Conservation (phyloP, 1,139 yeast genomes). For the Kodamaea sp. region DNA sequence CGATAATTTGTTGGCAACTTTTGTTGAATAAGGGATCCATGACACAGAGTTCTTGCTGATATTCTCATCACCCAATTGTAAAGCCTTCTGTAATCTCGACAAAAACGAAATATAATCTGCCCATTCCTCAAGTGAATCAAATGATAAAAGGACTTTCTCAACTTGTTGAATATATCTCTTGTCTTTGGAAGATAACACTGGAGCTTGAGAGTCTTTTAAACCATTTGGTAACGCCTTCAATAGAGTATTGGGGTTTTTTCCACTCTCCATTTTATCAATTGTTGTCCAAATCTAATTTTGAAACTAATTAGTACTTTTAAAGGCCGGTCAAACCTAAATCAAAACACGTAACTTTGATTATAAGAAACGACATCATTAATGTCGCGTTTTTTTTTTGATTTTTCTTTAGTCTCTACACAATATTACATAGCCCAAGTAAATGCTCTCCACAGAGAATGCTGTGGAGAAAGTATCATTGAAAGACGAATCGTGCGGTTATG, state of each 20-base stretch:
- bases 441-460: too few species aligned
- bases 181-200: conserved; percentile 49
- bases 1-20: conserved; percentile 49
- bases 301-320: too few species aligned
- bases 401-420: too few species aligned
- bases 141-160: conserved; percentile 71
- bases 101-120: conserved; percentile 95
- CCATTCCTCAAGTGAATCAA: conserved; percentile 92
- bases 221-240: conserved; percentile 2
- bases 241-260: neutral
- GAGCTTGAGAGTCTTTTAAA: conserved; percentile 2
- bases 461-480: too few species aligned
- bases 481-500: too few species aligned
- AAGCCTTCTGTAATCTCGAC: conserved; percentile 69
- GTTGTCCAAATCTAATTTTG: too few species aligned
- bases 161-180: conserved; percentile 63
- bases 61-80: conserved; percentile 36
- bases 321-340: too few species aligned
- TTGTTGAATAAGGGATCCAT: conserved; percentile 38
- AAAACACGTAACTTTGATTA: too few species aligned
- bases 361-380: too few species aligned
- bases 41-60: conserved; percentile 39
- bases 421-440: too few species aligned
- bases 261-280: neutral
- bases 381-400: too few species aligned